A percentile compares a stretch with the other conserved stretches of the same genome.
Evolutionary conservation across 1,284 basidiomycete species (phyloP).

Genomic region (Malassezia obtusa): DNA sequence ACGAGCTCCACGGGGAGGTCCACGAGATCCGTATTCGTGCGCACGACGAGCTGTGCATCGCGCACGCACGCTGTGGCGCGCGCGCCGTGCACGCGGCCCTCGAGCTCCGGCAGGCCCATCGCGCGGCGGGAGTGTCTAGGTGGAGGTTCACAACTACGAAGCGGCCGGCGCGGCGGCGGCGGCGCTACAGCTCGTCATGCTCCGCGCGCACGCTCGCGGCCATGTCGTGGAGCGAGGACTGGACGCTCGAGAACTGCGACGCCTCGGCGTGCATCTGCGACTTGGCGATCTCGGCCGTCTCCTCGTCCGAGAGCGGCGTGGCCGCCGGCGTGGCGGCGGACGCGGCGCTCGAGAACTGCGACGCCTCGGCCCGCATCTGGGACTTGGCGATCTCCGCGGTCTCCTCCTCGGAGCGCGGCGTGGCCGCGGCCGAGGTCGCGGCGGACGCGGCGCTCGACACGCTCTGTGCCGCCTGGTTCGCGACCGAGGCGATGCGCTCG

Average conservation of each 20-base stretch:
- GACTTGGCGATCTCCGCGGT: neutral
- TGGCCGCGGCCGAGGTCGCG: too few species aligned
- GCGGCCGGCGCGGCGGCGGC: neutral
- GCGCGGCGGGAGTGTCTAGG: neutral
- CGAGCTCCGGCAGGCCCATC: neutral
- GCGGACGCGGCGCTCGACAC: too few species aligned
- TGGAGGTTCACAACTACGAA: neutral
- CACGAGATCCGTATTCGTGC: neutral
- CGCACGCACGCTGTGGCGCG: neutral
- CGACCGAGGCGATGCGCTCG: conserved; percentile 17
- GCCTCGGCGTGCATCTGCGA: neutral
- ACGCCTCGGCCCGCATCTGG: neutral
- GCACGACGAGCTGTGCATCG: neutral
- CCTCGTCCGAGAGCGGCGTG: neutral
- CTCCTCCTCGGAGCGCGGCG: neutral
- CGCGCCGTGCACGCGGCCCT: neutral
- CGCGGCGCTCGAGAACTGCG: neutral
- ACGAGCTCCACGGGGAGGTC: conserved; percentile 11
- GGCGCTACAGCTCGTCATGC: neutral
- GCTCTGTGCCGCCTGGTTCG: neutral
- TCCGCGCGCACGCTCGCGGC: neutral
- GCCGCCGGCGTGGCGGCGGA: too few species aligned
- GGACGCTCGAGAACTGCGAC: neutral
- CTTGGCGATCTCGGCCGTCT: neutral
- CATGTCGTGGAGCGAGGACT: neutral